Base-by-base conservation (phyloP, 2,329 filamentous ascomycete species). In the Chrysosporium keratinophilum region DNA sequence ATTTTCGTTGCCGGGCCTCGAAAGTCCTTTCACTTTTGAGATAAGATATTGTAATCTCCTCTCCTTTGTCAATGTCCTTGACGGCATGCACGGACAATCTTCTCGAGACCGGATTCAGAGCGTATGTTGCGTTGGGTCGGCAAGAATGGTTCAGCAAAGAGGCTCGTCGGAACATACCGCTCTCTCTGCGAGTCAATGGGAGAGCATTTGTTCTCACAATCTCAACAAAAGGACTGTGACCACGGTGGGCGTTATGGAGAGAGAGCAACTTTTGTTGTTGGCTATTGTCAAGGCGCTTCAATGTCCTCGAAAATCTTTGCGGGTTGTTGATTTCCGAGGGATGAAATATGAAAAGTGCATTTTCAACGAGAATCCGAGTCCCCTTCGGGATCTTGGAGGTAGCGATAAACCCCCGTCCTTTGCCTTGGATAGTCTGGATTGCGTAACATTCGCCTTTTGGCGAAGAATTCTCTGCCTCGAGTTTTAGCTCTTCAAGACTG, bases 121-220 rank as follows among this genome's bases (percentile, higher is more conserved):
- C 43, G 37, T 58, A 54, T 35, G 56, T 47, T 1, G 54, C 52
- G 45, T 60, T 60, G 6, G 50, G 57, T 14, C 50, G 50, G 51
- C 58, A 60, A 1, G 58, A 57, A 45, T 60, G 58, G 39, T 60
- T 60, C 12, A 60, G 56, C 5, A 55, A 54, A 1, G 57, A 48
- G 20, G 58, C 57, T 2, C 34, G 37, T 1, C 39, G 44, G 33
- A 60, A 57, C n/a, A 60, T 54, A 5, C 51, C 58, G 17, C 54
- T 50, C 9, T 45, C 44, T 31, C 41, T 17, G 6, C 54, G 43
- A 10, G 54, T 54, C 28, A 57, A 54, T 1, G 56, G 56, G 14
- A 57, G 47, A 3, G 54, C 53, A 50, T 57, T 57, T 28, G 56
- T 57, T 39, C 45, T 53, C 12, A 42, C 54, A 12, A 53, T 57